phyloP scores from a whole-genome alignment of 192 early-diverging fungal genomes.

The Podila verticillata region DNA sequence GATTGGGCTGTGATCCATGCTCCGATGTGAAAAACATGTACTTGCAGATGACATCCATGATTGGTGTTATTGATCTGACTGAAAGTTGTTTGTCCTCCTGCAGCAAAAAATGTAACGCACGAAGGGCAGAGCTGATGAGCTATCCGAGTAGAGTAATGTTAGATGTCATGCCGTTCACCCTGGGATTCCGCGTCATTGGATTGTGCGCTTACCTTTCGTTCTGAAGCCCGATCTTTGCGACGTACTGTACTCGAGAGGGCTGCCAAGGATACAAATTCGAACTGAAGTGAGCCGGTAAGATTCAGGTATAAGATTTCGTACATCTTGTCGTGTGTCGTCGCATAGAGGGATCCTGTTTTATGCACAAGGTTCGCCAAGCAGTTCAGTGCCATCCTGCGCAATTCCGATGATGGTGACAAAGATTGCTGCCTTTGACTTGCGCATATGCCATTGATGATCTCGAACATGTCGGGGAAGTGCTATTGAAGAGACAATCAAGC shows the following conservation, averaged over 20 bases:
- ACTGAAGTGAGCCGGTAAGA: constrained; percentile 35
- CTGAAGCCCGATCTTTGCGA: constrained; percentile 26
- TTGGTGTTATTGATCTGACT: constrained; percentile 50
- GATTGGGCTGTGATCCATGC: not conserved
- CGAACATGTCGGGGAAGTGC: constrained; percentile 34
- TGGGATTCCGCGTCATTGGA: too few species aligned
- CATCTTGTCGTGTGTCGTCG: constrained; percentile 55
- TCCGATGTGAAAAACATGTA: constrained; percentile 61
- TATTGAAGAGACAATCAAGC: constrained; percentile 7
- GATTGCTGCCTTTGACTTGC: constrained; percentile 24
- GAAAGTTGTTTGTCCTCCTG: constrained; percentile 58
- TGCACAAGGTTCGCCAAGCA: constrained; percentile 73
- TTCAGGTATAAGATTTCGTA: constrained; percentile 61
- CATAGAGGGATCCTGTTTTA: constrained; percentile 64
- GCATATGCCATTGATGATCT: constrained; percentile 29
- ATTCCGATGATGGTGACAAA: constrained; percentile 25
- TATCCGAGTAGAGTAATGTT: constrained; percentile 6
- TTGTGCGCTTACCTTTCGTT: constrained; percentile 23
- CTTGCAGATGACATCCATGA: constrained; percentile 57
- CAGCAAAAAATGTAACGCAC: constrained; percentile 64
- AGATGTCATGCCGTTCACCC: not conserved
- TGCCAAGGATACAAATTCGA: not conserved
- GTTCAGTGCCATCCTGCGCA: constrained; percentile 71
- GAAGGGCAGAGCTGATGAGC: constrained; percentile 62
- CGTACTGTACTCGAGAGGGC: not conserved